These are phyloP conservation scores for Chenopodium berlandieri DNA, from an alignment of 148 eudicot species.

Conservation along the genomic window DNA sequence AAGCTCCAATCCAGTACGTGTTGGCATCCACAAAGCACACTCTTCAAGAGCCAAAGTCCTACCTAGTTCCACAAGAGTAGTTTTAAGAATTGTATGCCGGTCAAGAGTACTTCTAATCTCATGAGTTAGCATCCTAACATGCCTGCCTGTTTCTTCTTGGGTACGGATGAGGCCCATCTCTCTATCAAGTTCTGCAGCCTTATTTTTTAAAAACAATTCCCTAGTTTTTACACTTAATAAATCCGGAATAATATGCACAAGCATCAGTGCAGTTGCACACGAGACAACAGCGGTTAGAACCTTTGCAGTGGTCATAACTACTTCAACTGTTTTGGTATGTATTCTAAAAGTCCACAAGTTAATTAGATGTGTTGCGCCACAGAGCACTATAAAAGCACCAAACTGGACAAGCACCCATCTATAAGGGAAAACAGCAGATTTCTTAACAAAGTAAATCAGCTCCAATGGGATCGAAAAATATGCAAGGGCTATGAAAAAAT, in stretches of 20 bases:
- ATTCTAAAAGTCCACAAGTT: conserved; percentile 75
- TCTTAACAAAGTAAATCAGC: conserved; percentile 88
- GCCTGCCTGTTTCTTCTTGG: conserved; percentile 94
- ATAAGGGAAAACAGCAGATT: conserved; percentile 93
- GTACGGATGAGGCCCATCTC: conserved; percentile 95
- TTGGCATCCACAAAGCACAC: conserved; percentile 98
- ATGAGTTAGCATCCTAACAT: conserved; percentile 94
- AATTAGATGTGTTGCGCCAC: conserved; percentile 93
- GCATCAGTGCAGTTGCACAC: conserved; percentile 89
- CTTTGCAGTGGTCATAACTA: conserved; percentile 82
- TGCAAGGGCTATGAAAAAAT: conserved; percentile 95
- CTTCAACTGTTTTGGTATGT: conserved; percentile 74
- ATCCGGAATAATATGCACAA: conserved; percentile 94
- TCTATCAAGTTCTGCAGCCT: conserved; percentile 90
- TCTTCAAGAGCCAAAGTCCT: conserved; percentile 88
- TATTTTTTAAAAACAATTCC: conserved; percentile 87
- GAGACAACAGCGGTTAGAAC: conserved; percentile 83
- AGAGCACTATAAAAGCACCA: conserved; percentile 93
- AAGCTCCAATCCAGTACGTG: conserved; percentile 79
- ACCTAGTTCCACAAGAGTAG: conserved; percentile 92
- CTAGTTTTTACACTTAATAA: conserved; percentile 86
- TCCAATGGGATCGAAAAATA: conserved; percentile 95
- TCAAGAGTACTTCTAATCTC: conserved; percentile 97
- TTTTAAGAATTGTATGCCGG: conserved; percentile 83
- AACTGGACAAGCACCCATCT: conserved; percentile 97